Evolutionary conservation across 2,329 filamentous ascomycete genomes (phyloP).

Genomic region (Ustulina deusta): DNA sequence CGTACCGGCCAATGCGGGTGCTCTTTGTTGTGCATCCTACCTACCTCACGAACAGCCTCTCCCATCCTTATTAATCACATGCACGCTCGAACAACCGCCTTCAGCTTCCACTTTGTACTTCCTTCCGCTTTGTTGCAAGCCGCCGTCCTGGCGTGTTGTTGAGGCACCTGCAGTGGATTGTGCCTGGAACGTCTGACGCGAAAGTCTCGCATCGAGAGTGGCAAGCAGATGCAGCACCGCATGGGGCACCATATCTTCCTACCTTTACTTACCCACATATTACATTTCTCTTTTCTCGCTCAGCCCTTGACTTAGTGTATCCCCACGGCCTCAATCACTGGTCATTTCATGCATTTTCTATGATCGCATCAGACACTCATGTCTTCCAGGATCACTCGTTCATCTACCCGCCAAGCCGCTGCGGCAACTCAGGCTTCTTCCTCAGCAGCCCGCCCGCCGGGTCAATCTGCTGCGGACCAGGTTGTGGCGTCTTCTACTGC

Average conservation of each 20-base stretch:
- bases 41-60: slow-evolving; percentile 3
- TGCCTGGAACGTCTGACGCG: slow-evolving; percentile 24
- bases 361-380: slow-evolving; percentile 72
- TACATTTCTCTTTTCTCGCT: slow-evolving; percentile 25
- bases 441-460: slow-evolving; percentile 54
- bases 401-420: slow-evolving; percentile 91
- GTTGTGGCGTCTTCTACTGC: slow-evolving; percentile 57
- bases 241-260: slow-evolving; percentile 32
- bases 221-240: slow-evolving; percentile 26
- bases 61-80: slow-evolving; percentile 1
- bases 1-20: slow-evolving; percentile 5
- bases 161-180: slow-evolving; percentile 32
- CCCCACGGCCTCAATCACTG: slow-evolving; percentile 33
- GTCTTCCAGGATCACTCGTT: slow-evolving; percentile 96
- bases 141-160: slow-evolving; percentile 22
- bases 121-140: slow-evolving; percentile 29
- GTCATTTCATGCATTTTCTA: slow-evolving; percentile 36
- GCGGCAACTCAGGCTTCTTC: slow-evolving; percentile 73
- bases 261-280: slow-evolving; percentile 30
- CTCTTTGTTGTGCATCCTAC: slow-evolving; percentile 33
- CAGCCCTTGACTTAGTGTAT: slow-evolving; percentile 35
- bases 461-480: slow-evolving; percentile 56
- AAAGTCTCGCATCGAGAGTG: slow-evolving; percentile 37
- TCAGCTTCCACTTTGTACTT: slow-evolving; percentile 12
- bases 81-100: slow-evolving; percentile 20